phyloP scores from a whole-genome alignment of 257 asterid genomes.

The Solanum boliviense region DNA sequence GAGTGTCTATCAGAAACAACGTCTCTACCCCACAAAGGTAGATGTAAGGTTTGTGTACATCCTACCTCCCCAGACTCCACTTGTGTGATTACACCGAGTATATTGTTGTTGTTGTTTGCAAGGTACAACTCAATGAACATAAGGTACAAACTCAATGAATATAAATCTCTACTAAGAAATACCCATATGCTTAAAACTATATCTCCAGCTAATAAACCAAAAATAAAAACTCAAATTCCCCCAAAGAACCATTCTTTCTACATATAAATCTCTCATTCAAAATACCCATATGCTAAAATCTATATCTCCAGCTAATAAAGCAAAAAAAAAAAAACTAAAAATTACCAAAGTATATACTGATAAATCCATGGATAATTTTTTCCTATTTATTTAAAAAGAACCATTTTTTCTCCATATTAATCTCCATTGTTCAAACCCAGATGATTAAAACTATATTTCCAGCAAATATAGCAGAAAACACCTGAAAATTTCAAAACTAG shows the following conservation, averaged over 20 bases:
- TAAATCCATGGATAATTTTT: neutral
- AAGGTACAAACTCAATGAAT: neutral
- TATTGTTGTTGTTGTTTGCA: neutral
- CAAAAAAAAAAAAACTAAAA: no score
- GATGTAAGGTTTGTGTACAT: neutral
- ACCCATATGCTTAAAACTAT: neutral
- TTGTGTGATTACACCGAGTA: neutral
- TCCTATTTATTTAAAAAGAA: neutral
- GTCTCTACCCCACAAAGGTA: neutral
- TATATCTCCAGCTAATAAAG: neutral
- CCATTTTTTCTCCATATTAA: neutral
- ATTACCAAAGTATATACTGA: neutral
- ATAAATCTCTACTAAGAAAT: neutral
- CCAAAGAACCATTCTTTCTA: neutral
- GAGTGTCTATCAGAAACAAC: neutral
- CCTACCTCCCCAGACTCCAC: neutral
- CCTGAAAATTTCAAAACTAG: neutral
- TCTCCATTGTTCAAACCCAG: neutral
- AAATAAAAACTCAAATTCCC: neutral
- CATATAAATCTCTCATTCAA: neutral
- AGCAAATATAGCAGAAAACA: neutral
- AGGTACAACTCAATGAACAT: neutral
- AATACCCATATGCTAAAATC: neutral
- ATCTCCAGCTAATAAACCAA: neutral
- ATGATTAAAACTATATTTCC: neutral